Evolutionary conservation across 176 grass and related monocot genomes (phyloP), one percentile per base, ranked within the genome.

Genomic region (Ensete glaucum): DNA sequence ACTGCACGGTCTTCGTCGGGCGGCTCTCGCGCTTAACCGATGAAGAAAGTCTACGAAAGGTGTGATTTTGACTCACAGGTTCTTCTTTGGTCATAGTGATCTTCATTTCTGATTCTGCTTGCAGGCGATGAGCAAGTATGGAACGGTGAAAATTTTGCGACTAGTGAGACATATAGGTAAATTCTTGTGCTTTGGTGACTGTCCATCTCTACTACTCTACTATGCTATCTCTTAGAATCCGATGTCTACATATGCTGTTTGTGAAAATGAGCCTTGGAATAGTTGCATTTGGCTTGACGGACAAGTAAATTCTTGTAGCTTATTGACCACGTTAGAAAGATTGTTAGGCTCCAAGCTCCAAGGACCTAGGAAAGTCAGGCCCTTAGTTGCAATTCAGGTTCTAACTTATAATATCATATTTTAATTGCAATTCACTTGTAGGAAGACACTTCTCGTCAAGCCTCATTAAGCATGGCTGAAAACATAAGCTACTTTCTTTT

Each of bases 71-170:
- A 24, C 9, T 3, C 50, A 48, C 50, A 2, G n/a, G 12, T 15
- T 11, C 17, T 23, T 0, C 8, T 76, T 22, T 43, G 19, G 14
- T 54, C 68, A 50, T 60, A 15, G 59, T 22, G 19, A 23, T 11
- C 20, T 62, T 81, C 29, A 19, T 8, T 77, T n/a, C 19, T 25
- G 59, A 55, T 50, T 63, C 53, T 52, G 59, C 51, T 82, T 54
- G 53, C 77, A 97, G 94, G 94, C 70, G 43, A 93, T 97, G 94
- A 73, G 84, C 80, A 97, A 87, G 73, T 93, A 89, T 24, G 94
- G 94, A 60, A 88, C 70, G n/a, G 90, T 97, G 75, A 97, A 91
- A 80, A 87, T 71, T 74, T 75, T 97, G 80, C 83, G 90, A 25
- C 67, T 97, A 73, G 90, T 93, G 53, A 80, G 88, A 20, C 85